Evolutionary conservation across 164 flowering plant species (phyloP), one percentile per base, ranked within the genome.

Genomic region (Nelumbo lutea): DNA sequence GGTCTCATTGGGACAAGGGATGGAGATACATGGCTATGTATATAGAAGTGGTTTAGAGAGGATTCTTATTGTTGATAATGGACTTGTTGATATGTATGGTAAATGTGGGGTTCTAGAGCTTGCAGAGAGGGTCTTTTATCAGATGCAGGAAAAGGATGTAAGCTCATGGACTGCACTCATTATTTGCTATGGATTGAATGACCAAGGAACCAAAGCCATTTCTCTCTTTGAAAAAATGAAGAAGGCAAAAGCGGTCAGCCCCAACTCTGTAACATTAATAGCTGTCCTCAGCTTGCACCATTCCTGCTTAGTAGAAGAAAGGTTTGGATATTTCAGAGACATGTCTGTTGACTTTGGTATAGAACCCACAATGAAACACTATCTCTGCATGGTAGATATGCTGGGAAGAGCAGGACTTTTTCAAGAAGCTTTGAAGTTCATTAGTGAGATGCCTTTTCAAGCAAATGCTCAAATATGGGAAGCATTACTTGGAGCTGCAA

Each of bases 131-230:
- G 64, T 71, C 53, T 71, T 71, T 48, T 42, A 65, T 59, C 46
- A 48, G n/a, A 64, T 71, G 73, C 68, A 4, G 50, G 68, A 71
- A 13, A 71, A 46, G 42, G 68, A 71, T 65, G 73, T 71, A 62
- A 59, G 64, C 48, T 71, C 68, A 40, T 71, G 73, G 73, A 71
- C 73, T 57, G 50, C 73, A 59, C 68, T 71, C 59, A 71, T 71
- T 41, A 46, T 42, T 27, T 71, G 68, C 59, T 65, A 58, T 42
- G 73, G 73, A 10, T 50, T 64, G 4, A 50, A 71, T 48, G 73
- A 68, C 10, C 58, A 71, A 10, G 73, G 73, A 1, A 5, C 47
- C 11, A 65, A 58, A 27, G 73, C 73, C 42, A 59, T 65, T 65
- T 41, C 68, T 4, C 15, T 65, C 64, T 71, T 71, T 15, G 65